Percentiles rank a stretch among this genome's conserved stretches.
phyloP scores from a whole-genome alignment of 2,329 filamentous ascomycete genomes.

The Fusarium illudens region DNA sequence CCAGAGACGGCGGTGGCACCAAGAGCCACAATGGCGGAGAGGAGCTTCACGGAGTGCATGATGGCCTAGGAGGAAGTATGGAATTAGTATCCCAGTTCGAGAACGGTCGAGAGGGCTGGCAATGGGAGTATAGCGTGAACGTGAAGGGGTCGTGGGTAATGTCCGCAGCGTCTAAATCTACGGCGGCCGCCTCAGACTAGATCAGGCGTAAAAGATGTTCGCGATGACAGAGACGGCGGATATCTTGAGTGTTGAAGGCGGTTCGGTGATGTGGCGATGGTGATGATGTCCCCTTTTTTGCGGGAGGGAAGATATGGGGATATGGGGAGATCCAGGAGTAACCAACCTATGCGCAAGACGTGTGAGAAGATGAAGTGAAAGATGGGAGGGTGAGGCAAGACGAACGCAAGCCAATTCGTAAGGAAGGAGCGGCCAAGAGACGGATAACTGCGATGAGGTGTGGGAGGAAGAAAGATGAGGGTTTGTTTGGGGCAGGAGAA shows the following conservation, averaged over 20 bases:
- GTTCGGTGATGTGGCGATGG: background rate
- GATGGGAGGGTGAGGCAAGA: background rate
- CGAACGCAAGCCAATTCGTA: constrained; percentile 20
- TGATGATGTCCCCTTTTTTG: constrained; percentile 8
- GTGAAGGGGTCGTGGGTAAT: background rate
- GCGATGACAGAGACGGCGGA: constrained; percentile 8
- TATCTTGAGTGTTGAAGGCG: background rate
- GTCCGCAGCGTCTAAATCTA: constrained; percentile 18
- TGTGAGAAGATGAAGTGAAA: constrained; percentile 11
- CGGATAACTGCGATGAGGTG: background rate
- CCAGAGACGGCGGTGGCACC: constrained; percentile 53
- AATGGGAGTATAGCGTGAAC: background rate
- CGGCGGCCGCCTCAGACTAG: constrained; percentile 18
- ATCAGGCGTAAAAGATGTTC: constrained; percentile 18
- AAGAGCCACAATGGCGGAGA: constrained; percentile 57
- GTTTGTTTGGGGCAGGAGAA: constrained; percentile 15
- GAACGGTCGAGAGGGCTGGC: background rate
- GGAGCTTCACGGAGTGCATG: constrained; percentile 58
- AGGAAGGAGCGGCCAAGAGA: constrained; percentile 14
- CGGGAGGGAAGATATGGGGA: background rate
- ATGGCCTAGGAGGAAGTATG: constrained; percentile 44
- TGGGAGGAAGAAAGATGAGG: constrained; percentile 10
- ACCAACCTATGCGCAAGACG: constrained; percentile 34
- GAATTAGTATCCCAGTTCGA: constrained; percentile 26
- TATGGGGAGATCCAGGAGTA: constrained; percentile 5